A percentile compares a stretch with the other conserved stretches of the same genome.
These are phyloP conservation scores for Vitellaria paradoxa DNA, from an alignment of 179 eudicot species.

Conservation along the genomic window DNA sequence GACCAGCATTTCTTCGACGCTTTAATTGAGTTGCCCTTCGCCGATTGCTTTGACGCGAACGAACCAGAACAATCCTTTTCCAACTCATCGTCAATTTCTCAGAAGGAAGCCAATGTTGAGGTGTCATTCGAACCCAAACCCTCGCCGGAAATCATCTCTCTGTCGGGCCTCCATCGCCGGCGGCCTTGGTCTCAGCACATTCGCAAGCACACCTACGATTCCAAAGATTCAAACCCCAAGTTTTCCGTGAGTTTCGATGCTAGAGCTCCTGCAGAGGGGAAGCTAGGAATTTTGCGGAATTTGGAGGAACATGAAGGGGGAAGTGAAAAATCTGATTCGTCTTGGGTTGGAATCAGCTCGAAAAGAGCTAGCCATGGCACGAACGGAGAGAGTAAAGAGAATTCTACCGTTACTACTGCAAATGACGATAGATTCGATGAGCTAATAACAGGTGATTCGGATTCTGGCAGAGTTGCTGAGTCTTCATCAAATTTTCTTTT, in stretches of 20 bases:
- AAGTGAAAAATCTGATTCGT: slow-evolving; percentile 19
- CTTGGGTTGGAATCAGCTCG: slow-evolving; percentile 15
- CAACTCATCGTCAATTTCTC: slow-evolving; percentile 14
- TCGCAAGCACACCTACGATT: slow-evolving; percentile 8
- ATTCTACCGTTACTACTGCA: slow-evolving; percentile 15
- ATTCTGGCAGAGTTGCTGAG: slow-evolving; percentile 13
- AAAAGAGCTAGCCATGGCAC: slow-evolving; percentile 3
- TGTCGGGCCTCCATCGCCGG: slow-evolving; percentile 44
- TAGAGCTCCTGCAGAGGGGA: slow-evolving; percentile 5
- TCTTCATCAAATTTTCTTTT: slow-evolving; percentile 30
- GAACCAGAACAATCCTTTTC: slow-evolving; percentile 16
- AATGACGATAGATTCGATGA: slow-evolving; percentile 12
- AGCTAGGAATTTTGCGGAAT: slow-evolving; percentile 15
- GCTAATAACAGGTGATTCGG: slow-evolving; percentile 12
- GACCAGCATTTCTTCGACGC: slow-evolving; percentile 50
- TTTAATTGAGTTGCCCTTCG: slow-evolving; percentile 60
- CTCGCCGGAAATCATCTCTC: slow-evolving; percentile 6
- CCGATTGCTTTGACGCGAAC: slow-evolving; percentile 32
- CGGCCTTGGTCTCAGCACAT: slow-evolving; percentile 14
- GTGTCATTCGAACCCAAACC: slow-evolving; percentile 10
- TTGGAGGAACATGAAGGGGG: slow-evolving; percentile 5
- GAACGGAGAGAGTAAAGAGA: slow-evolving; percentile 22
- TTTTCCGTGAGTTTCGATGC: slow-evolving; percentile 17
- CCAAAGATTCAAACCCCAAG: background rate
- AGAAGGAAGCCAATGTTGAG: slow-evolving; percentile 10